Base-by-base conservation (phyloP, 2,329 filamentous ascomycete species). In the Stagonosporopsis tanaceti region DNA sequence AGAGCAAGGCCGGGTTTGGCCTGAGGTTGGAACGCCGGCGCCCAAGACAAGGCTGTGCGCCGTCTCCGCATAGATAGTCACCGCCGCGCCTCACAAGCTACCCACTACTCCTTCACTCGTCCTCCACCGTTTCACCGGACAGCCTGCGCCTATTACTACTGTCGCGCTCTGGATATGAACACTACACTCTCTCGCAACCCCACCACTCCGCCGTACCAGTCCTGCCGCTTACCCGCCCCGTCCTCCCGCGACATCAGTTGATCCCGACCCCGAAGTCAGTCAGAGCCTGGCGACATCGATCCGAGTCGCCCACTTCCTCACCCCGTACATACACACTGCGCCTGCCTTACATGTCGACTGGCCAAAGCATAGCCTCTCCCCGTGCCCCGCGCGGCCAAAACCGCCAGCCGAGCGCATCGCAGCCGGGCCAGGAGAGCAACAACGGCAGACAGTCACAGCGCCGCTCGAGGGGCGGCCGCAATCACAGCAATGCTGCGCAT, bases 121-220 rank as follows among this genome's bases (percentile, higher is more conserved):
- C 51, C 28, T 47, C 48, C 24, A 45, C 56, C 52, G 60, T 32
- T 48, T 57, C 50, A 61, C 61, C 51, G 53, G 35, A 59, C 61
- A 56, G 62, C 66, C 59, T 61, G 60, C 58, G 60, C 64, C 63
- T 60, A 64, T 65, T 64, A 62, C 56, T 67, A 67, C 58, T 47
- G 62, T 47, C 53, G 62, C 39, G 55, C 59, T 58, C 68, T 73
- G 71, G 73, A 74, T 58, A 76, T 76, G 73, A 70, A 65, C 66
- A 61, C 67, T 70, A 60, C 69, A 71, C 68, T 57, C 63, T 56
- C 63, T 52, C 60, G 47, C 63, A 46, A 61, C 64, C 42, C 47
- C 64, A 59, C 64, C 54, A 61, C 48, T 48, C 56, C 61, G 55
- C 66, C 53, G 57, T 60, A 61, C 42, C 63, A 67, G 53, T 64